Percentiles rank a stretch among this genome's conserved stretches.
These are phyloP conservation scores for Salvia hispanica DNA, from an alignment of 257 asterid species.

Conservation along the genomic window DNA sequence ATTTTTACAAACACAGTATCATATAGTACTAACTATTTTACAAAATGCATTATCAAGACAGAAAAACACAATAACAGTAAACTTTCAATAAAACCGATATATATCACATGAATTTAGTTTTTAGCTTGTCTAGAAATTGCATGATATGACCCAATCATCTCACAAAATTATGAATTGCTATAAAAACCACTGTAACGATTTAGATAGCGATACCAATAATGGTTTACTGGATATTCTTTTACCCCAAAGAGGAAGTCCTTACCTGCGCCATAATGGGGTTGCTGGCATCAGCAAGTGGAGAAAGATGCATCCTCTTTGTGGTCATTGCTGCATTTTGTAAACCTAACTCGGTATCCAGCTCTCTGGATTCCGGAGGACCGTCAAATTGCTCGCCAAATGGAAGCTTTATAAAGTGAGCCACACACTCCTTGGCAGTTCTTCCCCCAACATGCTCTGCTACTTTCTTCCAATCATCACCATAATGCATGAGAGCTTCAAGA, in stretches of 20 bases:
- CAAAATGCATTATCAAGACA: constrained; percentile 6
- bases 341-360: constrained; percentile 53
- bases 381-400: constrained; percentile 87
- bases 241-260: constrained; percentile 21
- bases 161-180: not conserved
- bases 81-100: not conserved
- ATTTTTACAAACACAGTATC: constrained; percentile 8
- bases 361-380: constrained; percentile 85
- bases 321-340: constrained; percentile 39
- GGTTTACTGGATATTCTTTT: not conserved
- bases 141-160: constrained; percentile 8
- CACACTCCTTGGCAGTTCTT: constrained; percentile 81
- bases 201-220: constrained; percentile 2
- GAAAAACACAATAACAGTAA: not conserved
- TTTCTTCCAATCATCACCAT: constrained; percentile 92
- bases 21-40: not conserved
- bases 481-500: constrained; percentile 87
- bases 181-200: not conserved
- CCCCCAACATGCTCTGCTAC: constrained; percentile 85
- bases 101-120: not conserved
- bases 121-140: not conserved
- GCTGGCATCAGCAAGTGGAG: constrained; percentile 93
- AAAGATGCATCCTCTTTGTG: constrained; percentile 65
- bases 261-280: constrained; percentile 99
- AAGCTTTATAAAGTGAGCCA: constrained; percentile 83